A percentile compares a stretch with the other conserved stretches of the same genome.
phyloP scores from a whole-genome alignment of 139 green algal genomes.

The Protoeuglena noctilucae region DNA sequence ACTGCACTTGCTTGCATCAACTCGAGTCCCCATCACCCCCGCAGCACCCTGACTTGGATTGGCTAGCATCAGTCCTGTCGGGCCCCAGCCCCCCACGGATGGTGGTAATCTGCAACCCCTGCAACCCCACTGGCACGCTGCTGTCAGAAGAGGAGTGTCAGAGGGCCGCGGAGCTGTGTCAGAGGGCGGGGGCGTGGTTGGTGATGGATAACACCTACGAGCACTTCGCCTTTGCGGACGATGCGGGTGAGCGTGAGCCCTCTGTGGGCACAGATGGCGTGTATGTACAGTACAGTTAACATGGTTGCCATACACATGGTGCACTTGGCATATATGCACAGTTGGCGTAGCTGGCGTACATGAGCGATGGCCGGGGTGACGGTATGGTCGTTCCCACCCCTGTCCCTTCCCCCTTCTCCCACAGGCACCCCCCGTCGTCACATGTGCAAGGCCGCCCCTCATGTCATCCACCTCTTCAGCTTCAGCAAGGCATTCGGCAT shows the following conservation, averaged over 20 bases:
- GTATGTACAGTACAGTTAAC: too few relatives aligned
- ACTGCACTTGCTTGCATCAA: not conserved
- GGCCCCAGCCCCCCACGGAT: slow-evolving; percentile 29
- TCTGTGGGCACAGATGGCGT: too few relatives aligned
- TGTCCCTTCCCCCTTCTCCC: too few relatives aligned
- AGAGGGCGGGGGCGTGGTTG: slow-evolving; percentile 50
- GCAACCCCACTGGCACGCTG: slow-evolving; percentile 75
- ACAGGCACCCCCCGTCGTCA: too few relatives aligned
- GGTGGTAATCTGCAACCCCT: slow-evolving; percentile 68
- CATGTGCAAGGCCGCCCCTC: slow-evolving; percentile 27
- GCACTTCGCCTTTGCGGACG: slow-evolving; percentile 63
- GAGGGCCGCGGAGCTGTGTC: slow-evolving; percentile 33
- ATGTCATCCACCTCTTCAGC: slow-evolving; percentile 73
- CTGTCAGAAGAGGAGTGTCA: slow-evolving; percentile 42
- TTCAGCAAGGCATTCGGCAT: slow-evolving; percentile 62
- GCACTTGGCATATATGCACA: too few relatives aligned
- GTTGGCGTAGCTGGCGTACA: too few relatives aligned
- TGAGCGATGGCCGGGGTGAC: too few relatives aligned
- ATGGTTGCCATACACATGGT: too few relatives aligned
- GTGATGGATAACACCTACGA: slow-evolving; percentile 91
- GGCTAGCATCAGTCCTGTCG: slow-evolving; percentile 22
- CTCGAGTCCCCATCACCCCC: too few relatives aligned
- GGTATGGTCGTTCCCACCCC: too few relatives aligned
- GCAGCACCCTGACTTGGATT: slow-evolving; percentile 38
- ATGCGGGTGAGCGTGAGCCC: slow-evolving; percentile 20